These are phyloP conservation scores for Knoxia roxburghii DNA, from an alignment of 257 asterid species.

Conservation along the genomic window DNA sequence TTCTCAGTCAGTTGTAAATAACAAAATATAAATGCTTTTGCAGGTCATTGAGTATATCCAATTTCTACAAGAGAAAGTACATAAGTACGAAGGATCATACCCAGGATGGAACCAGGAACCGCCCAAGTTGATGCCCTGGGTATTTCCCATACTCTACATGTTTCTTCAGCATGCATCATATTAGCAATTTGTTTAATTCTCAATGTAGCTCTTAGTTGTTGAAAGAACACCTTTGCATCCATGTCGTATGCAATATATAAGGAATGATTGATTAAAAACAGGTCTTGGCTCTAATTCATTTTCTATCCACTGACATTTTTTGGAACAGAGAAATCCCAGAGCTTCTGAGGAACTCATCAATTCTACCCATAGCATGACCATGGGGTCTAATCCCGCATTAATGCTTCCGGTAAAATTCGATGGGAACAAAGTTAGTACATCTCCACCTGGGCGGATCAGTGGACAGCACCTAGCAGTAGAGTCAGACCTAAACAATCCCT, in stretches of 20 bases:
- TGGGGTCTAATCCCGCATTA: constrained; percentile 43
- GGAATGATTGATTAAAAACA: not conserved
- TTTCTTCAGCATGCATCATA: constrained; percentile 1
- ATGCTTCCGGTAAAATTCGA: constrained; percentile 48
- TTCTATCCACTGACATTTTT: not conserved
- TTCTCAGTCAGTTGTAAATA: constrained; percentile 6
- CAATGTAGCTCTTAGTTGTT: not conserved
- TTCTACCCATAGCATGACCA: constrained; percentile 39
- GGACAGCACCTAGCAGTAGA: constrained; percentile 62
- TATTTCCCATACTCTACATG: constrained; percentile 17
- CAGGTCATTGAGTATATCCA: constrained; percentile 96
- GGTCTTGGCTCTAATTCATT: not conserved
- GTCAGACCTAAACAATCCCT: constrained; percentile 47
- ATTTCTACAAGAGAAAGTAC: constrained; percentile 81
- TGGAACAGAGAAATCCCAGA: constrained; percentile 46
- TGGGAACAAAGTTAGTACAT: constrained; percentile 36
- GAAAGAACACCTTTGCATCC: not conserved
- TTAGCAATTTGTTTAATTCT: not conserved
- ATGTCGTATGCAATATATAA: not conserved
- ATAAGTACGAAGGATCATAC: constrained; percentile 58
- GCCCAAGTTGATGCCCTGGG: constrained; percentile 62
- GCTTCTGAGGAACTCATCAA: constrained; percentile 52
- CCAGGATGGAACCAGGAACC: constrained; percentile 68
- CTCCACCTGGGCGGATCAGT: constrained; percentile 42
- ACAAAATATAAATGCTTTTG: constrained; percentile 7